phyloP scores from a whole-genome alignment of 768 basidiomycete genomes.

The Agaricus subrufescens region DNA sequence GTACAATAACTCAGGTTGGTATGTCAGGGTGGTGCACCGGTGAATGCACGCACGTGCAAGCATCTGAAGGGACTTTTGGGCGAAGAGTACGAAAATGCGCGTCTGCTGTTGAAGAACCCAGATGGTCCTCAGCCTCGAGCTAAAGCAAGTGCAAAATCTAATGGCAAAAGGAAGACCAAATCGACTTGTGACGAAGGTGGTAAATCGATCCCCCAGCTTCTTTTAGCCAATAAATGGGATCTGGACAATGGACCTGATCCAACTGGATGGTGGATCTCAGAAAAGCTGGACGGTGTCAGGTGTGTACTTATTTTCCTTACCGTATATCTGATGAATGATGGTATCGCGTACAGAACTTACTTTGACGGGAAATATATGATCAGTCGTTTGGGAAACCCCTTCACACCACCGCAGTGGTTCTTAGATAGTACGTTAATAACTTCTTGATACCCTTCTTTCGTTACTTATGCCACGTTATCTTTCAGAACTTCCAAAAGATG shows the following conservation, averaged over 20 bases:
- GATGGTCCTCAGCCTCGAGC: slow-evolving; percentile 18
- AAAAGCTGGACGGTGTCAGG: slow-evolving; percentile 61
- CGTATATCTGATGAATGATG: not conserved
- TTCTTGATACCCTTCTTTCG: not conserved
- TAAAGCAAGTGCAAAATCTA: slow-evolving; percentile 14
- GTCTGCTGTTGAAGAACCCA: slow-evolving; percentile 31
- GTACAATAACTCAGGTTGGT: not conserved
- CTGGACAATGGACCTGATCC: slow-evolving; percentile 49
- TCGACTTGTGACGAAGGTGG: slow-evolving; percentile 27
- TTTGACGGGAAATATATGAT: slow-evolving; percentile 50
- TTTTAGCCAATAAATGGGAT: slow-evolving; percentile 57
- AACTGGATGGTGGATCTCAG: slow-evolving; percentile 57
- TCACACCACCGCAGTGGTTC: slow-evolving; percentile 55
- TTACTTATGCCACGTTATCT: not conserved
- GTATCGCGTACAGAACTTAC: slow-evolving; percentile 35
- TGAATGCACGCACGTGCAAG: slow-evolving; percentile 36
- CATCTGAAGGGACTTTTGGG: slow-evolving; percentile 32
- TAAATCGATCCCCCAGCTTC: slow-evolving; percentile 39
- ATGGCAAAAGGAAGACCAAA: slow-evolving; percentile 20
- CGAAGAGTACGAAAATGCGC: slow-evolving; percentile 32
- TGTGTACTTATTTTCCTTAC: slow-evolving; percentile 20
- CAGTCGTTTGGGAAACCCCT: slow-evolving; percentile 55
- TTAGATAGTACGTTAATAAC: slow-evolving; percentile 38
- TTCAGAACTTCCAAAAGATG: slow-evolving; percentile 47
- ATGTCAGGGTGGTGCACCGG: slow-evolving; percentile 24